Conservation (phyloP, 2,329 filamentous ascomycete genomes). For the Talaromyces verruculosus region DNA sequence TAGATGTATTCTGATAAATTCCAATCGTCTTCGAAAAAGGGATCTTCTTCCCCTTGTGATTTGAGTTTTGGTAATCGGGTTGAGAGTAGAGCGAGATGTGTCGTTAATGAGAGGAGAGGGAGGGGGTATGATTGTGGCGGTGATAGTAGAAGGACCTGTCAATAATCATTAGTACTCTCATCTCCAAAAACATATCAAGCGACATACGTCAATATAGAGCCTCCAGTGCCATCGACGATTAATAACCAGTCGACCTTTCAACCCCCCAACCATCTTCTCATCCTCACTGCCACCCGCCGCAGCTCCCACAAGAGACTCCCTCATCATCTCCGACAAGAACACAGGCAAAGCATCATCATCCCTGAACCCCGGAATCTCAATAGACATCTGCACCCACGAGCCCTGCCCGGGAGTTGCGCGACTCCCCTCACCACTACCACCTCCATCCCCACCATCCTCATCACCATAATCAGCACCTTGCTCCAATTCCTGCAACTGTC, state of each 20-base stretch:
- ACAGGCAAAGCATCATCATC: slow-evolving; percentile 90
- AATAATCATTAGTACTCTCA: too few relatives aligned
- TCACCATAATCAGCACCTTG: slow-evolving; percentile 24
- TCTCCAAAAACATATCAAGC: too few relatives aligned
- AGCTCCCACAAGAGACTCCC: slow-evolving; percentile 73
- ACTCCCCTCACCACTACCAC: slow-evolving; percentile 30
- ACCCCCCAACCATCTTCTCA: slow-evolving; percentile 67
- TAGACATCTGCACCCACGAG: slow-evolving; percentile 81
- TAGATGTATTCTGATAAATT: slow-evolving; percentile 78
- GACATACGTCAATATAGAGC: slow-evolving; percentile 70
- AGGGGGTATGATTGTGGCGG: slow-evolving; percentile 89
- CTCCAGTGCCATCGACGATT: slow-evolving; percentile 95
- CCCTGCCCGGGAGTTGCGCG: slow-evolving; percentile 49
- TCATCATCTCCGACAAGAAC: slow-evolving; percentile 83
- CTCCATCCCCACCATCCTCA: slow-evolving; percentile 24
- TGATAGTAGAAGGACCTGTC: slow-evolving; percentile 86
- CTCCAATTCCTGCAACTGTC: slow-evolving; percentile 42
- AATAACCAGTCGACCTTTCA: slow-evolving; percentile 73
- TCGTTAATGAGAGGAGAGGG: slow-evolving; percentile 86
- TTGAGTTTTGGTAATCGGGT: slow-evolving; percentile 81
- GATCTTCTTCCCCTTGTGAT: slow-evolving; percentile 91
- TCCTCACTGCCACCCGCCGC: slow-evolving; percentile 68
- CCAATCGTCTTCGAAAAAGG: slow-evolving; percentile 98
- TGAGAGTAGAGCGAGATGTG: slow-evolving; percentile 86
- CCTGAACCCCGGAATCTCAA: slow-evolving; percentile 86